Base-by-base conservation (phyloP, 805 yeast genomes). In the Saccharomycopsis sp. region DNA sequence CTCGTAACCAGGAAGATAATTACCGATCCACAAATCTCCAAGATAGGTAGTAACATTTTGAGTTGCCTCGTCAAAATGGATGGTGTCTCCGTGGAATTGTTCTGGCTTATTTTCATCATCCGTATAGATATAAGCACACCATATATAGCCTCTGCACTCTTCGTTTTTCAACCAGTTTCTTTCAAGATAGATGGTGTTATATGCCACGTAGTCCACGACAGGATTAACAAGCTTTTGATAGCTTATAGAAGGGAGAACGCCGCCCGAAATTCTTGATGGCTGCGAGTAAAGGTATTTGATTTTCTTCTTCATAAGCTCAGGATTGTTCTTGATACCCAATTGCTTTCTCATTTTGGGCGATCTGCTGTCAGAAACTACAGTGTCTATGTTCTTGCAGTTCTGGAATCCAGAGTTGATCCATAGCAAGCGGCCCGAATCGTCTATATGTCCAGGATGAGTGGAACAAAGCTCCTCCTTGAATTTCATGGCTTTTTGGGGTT, bases 391-490 rank as follows among this genome's bases (percentile, higher is more conserved):
- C 62, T 81, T 80, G 69, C 91, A 86, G 53, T 75, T 79, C 53
- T 76, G 73, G 67, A 84, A 77, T 0, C 92, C 92, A 16, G 89
- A 85, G 64, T 86, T 85, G 51, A 85, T 75, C 90, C 91, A 86
- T 2, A 84, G 64, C 52, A 76, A 54, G 55, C 64, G 61, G 34
- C 63, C 62, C 1, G 59, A 48, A 3, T 53, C 55, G 59, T 62
- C 61, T 9, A 83, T 65, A 65, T 83, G 87, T 1, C 81, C 85
- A 1, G 87, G 87, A 64, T 82, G 86, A 40, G 81, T 81, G 0
- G 85, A 77, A 63, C 87, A 82, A 15, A 82, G 62, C 65, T 81
- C 85, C 40, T 70, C 24, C 16, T 47, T 37, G 16, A 21, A 52
- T 29, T 40, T 51, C 16, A 29, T 2, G 7, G 54, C 18, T 40